Percentiles rank a stretch among this genome's conserved stretches.
phyloP scores from a whole-genome alignment of 345 rosid species.

The Eucalyptus microcorys region DNA sequence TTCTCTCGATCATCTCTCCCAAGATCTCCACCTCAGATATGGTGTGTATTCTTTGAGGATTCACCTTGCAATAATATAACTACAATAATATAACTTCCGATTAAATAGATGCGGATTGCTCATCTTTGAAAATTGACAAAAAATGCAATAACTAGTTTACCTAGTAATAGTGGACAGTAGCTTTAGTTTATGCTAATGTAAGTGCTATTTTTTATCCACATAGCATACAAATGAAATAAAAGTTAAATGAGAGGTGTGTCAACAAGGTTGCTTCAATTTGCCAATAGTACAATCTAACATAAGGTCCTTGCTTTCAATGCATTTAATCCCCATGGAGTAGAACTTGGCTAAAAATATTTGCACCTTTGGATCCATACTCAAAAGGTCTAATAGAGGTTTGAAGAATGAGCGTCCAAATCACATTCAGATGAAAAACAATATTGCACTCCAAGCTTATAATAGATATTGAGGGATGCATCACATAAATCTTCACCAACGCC shows the following conservation, averaged over 20 bases:
- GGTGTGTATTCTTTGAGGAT: constrained; percentile 83
- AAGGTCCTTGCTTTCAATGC: too few species aligned
- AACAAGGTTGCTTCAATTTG: neutral
- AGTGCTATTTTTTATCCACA: neutral
- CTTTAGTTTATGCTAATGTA: neutral
- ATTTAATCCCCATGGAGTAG: too few species aligned
- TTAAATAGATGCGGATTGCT: neutral
- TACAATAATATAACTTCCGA: constrained; percentile 15
- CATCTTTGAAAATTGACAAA: neutral
- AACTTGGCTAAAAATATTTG: too few species aligned
- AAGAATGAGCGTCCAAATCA: too few species aligned
- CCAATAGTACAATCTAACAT: neutral
- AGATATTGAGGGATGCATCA: too few species aligned
- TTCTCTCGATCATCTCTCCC: too few species aligned
- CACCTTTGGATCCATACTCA: too few species aligned
- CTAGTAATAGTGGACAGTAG: neutral
- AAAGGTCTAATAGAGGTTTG: too few species aligned
- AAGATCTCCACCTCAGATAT: neutral
- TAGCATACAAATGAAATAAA: neutral
- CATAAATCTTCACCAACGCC: too few species aligned
- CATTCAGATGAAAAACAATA: too few species aligned
- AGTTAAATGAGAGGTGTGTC: neutral
- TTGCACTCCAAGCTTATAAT: too few species aligned
- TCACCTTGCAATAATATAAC: constrained; percentile 22
- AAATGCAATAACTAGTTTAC: neutral